phyloP scores from a whole-genome alignment of 768 basidiomycete species.

The Suillus subaureus region DNA sequence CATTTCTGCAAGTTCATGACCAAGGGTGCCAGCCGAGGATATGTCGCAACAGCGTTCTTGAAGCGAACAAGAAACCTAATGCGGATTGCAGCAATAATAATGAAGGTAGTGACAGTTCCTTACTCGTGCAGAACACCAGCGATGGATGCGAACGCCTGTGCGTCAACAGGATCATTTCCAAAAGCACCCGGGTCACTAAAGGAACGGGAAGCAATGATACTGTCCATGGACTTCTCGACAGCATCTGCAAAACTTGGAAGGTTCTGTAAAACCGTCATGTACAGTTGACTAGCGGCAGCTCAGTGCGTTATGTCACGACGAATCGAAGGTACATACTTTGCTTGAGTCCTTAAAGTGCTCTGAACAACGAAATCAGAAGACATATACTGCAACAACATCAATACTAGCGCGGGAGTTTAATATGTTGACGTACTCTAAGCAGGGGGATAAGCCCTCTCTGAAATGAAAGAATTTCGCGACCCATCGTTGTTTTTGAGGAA shows the following conservation, averaged over 20 bases:
- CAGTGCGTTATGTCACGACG: constrained; percentile 5
- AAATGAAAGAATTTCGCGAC: constrained; percentile 49
- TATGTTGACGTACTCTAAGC: constrained; percentile 42
- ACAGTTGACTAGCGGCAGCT: constrained; percentile 41
- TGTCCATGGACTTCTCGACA: constrained; percentile 43
- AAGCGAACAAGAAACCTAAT: constrained; percentile 58
- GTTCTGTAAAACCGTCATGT: constrained; percentile 47
- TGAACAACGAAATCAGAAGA: constrained; percentile 62
- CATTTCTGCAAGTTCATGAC: constrained; percentile 47
- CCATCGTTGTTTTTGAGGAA: constrained; percentile 39
- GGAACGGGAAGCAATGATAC: constrained; percentile 33
- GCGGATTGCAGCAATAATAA: constrained; percentile 8
- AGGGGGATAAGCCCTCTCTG: constrained; percentile 58
- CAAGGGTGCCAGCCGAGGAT: constrained; percentile 45
- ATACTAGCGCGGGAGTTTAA: not conserved
- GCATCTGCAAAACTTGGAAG: constrained; percentile 42
- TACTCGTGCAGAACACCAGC: constrained; percentile 55
- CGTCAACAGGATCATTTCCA: constrained; percentile 33
- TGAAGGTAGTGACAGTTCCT: constrained; percentile 11
- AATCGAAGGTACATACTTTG: constrained; percentile 44
- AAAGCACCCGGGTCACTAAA: constrained; percentile 29
- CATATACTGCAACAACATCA: constrained; percentile 44
- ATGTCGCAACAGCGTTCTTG: constrained; percentile 51
- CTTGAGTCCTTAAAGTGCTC: constrained; percentile 50
- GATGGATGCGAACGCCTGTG: constrained; percentile 48